Percentiles rank a stretch among this genome's conserved stretches.
Evolutionary conservation across 495 filamentous ascomycete genomes (phyloP).

Genomic region (Aspergillus egyptiacus): DNA sequence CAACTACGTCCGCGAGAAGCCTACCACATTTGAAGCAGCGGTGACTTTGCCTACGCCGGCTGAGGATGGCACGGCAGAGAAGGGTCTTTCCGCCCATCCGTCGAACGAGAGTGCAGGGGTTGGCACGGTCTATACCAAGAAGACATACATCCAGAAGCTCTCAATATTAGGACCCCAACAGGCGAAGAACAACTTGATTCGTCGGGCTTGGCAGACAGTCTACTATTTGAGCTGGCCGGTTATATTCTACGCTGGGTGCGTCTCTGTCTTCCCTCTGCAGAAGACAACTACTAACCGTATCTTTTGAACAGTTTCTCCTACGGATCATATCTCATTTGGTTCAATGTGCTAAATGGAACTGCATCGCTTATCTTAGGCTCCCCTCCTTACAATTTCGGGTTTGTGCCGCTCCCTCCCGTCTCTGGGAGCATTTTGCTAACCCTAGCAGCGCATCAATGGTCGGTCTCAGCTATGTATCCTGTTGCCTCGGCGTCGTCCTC

Average conservation of each 20-base stretch:
- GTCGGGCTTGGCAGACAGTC: constrained; percentile 31
- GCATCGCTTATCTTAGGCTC: constrained; percentile 53
- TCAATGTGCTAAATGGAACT: constrained; percentile 63
- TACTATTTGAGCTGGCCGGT: constrained; percentile 54
- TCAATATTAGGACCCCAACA: constrained; percentile 43
- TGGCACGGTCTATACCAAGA: constrained; percentile 29
- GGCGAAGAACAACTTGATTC: constrained; percentile 47
- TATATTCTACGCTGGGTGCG: constrained; percentile 56
- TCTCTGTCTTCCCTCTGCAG: not conserved
- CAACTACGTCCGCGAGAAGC: constrained; percentile 46
- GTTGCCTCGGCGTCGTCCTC: constrained; percentile 48
- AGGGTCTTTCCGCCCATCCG: constrained; percentile 9
- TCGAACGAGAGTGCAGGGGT: constrained; percentile 14
- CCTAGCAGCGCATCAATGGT: constrained; percentile 48
- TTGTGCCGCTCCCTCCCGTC: not conserved
- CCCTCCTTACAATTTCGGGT: constrained; percentile 51
- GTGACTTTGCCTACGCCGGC: constrained; percentile 11
- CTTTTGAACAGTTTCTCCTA: constrained; percentile 60
- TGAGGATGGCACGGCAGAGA: constrained; percentile 21
- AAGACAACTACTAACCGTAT: no score
- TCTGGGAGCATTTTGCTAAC: not conserved
- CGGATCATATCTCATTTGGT: constrained; percentile 57
- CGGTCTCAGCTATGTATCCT: constrained; percentile 55
- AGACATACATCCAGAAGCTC: constrained; percentile 50
- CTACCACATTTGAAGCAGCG: constrained; percentile 9